These are phyloP conservation scores for Durusdinium trenchii DNA, from an alignment of 73 alveolate genomes.

Conservation along the genomic window DNA sequence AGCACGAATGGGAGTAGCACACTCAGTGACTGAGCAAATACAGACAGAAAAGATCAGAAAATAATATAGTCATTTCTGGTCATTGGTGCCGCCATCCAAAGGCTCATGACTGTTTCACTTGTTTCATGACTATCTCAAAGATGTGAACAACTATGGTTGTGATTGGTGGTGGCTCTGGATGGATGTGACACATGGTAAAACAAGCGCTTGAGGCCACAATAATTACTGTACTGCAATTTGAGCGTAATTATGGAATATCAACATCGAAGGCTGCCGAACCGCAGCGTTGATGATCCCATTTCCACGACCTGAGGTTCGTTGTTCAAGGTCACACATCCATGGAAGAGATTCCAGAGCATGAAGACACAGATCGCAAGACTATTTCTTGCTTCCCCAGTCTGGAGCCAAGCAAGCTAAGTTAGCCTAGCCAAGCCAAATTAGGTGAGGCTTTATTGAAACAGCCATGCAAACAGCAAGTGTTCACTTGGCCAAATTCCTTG, in stretches of 20 bases:
- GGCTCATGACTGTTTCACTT: neutral
- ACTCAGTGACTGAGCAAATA: slow-evolving; percentile 18
- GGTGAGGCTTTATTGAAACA: too few species aligned
- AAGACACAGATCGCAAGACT: slow-evolving; percentile 89
- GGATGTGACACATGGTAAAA: neutral
- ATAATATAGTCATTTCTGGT: too few species aligned
- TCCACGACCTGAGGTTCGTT: slow-evolving; percentile 54
- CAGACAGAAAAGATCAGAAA: too few species aligned
- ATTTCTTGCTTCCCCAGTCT: slow-evolving; percentile 82
- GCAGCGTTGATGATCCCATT: neutral
- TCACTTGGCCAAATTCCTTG: neutral
- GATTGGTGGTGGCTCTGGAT: neutral
- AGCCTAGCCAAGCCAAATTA: too few species aligned
- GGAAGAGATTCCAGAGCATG: slow-evolving; percentile 42
- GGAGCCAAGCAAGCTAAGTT: too few species aligned
- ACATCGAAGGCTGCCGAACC: too few species aligned
- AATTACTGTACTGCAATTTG: too few species aligned
- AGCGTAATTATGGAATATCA: too few species aligned
- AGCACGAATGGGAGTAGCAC: slow-evolving; percentile 63
- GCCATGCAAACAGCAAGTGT: neutral
- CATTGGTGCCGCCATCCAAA: too few species aligned
- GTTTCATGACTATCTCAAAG: neutral
- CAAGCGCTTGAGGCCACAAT: neutral
- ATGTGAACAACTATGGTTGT: neutral
- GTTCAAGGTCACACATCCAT: slow-evolving; percentile 81